Evolutionary conservation across 139 green algal genomes (phyloP).

Genomic region (Volvox africanus): DNA sequence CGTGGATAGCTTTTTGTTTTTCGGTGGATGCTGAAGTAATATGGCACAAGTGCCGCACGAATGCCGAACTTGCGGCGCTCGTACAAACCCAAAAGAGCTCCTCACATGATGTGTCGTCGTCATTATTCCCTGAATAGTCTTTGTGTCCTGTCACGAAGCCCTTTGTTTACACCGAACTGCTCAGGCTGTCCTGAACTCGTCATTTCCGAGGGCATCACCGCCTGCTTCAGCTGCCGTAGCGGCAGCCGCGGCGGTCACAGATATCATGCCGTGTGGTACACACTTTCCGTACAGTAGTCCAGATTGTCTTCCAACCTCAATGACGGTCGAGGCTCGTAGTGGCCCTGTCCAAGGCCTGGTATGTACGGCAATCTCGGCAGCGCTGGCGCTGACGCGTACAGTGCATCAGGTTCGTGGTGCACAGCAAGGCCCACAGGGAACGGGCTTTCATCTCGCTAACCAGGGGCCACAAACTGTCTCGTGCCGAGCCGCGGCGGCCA

Average conservation of each 20-base stretch:
- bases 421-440: no score
- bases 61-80: no score
- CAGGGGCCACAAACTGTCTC: neutral
- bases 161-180: no score
- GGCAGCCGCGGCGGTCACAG: neutral
- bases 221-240: neutral
- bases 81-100: no score
- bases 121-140: no score
- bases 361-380: neutral
- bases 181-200: slow-evolving; percentile 10
- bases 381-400: neutral
- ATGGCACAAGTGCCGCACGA: no score
- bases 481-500: neutral
- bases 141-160: no score
- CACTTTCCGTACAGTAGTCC: neutral
- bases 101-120: no score
- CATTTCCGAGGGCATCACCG: neutral
- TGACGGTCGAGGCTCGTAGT: neutral
- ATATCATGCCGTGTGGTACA: neutral
- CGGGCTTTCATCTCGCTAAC: neutral
- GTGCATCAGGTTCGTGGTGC: no score
- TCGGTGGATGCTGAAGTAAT: neutral
- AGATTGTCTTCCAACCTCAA: neutral
- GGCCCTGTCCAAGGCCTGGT: neutral
- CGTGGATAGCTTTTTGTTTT: neutral